Percentiles rank a stretch among this genome's conserved stretches.
Evolutionary conservation across 331 rosid genomes (phyloP).

Genomic region (Prunus yedoensis): DNA sequence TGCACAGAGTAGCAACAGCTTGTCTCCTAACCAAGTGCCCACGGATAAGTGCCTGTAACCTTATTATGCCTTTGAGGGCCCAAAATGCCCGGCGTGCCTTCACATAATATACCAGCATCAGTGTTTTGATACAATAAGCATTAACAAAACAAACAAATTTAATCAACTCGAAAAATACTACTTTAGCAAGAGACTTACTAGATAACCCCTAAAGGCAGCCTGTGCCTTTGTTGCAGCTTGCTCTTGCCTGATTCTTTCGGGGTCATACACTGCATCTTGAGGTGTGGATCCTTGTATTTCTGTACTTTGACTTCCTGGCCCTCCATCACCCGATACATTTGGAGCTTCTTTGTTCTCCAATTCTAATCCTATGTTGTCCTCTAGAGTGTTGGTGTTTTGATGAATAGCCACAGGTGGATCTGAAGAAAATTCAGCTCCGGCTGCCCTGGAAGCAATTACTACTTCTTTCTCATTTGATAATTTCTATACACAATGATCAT

Average conservation of each 20-base stretch:
- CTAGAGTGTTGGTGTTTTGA: constrained; percentile 28
- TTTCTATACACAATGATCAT: constrained; percentile 44
- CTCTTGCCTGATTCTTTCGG: constrained; percentile 63
- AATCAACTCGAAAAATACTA: not conserved
- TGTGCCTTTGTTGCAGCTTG: constrained; percentile 80
- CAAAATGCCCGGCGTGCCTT: constrained; percentile 97
- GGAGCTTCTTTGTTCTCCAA: constrained; percentile 52
- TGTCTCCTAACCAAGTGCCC: constrained; percentile 98
- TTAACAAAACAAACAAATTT: not conserved
- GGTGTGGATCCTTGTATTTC: constrained; percentile 47
- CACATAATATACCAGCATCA: constrained; percentile 33
- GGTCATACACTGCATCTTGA: constrained; percentile 56
- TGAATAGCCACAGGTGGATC: constrained; percentile 45
- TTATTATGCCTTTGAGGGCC: constrained; percentile 94
- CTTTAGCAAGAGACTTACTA: constrained; percentile 48
- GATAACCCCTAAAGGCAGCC: constrained; percentile 93
- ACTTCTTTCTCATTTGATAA: constrained; percentile 54
- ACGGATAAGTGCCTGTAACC: constrained; percentile 98
- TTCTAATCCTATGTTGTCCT: constrained; percentile 42
- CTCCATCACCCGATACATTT: constrained; percentile 32
- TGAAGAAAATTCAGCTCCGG: constrained; percentile 52
- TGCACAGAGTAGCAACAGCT: constrained; percentile 78
- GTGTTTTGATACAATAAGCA: constrained; percentile 9
- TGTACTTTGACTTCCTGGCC: constrained; percentile 47
- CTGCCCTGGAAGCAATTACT: constrained; percentile 48